These are phyloP conservation scores for Saccharomycopsis babjevae DNA, from an alignment of 805 yeast genomes.

Conservation along the genomic window DNA sequence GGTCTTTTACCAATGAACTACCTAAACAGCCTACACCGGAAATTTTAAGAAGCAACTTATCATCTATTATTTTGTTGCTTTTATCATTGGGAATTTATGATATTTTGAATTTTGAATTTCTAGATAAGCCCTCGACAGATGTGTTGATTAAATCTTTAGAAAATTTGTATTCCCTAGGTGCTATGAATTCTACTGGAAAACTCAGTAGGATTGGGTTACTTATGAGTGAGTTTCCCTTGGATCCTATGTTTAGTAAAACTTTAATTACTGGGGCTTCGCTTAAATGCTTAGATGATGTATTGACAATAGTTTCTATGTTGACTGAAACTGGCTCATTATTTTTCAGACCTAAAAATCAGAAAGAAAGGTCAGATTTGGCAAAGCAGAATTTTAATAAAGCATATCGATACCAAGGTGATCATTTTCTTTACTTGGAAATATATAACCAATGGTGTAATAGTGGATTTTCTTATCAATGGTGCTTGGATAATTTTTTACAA, in stretches of 20 bases:
- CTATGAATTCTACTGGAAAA: conserved; percentile 68
- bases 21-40: conserved; percentile 81
- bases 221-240: conserved; percentile 90
- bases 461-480: conserved; percentile 70
- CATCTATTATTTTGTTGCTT: conserved; percentile 64
- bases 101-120: conserved; percentile 70
- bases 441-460: conserved; percentile 68
- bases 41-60: conserved; percentile 73
- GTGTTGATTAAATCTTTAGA: conserved; percentile 69
- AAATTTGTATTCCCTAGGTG: conserved; percentile 77
- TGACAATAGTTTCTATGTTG: conserved; percentile 74
- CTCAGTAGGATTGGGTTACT: conserved; percentile 68
- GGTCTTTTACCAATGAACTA: conserved; percentile 70
- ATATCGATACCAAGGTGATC: conserved; percentile 54
- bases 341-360: conserved; percentile 58
- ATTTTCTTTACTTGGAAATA: conserved; percentile 60
- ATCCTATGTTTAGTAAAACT: conserved; percentile 79
- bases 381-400: conserved; percentile 42
- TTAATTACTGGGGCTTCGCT: conserved; percentile 33
- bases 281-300: conserved; percentile 55
- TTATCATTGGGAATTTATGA: conserved; percentile 81
- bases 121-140: conserved; percentile 79
- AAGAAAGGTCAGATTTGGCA: conserved; percentile 54
- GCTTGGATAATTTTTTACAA: conserved; percentile 74
- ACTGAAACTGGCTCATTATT: conserved; percentile 68